Evolutionary conservation across 2,329 filamentous ascomycete genomes (phyloP).

Genomic region (Cercospora zeae-maydis): DNA sequence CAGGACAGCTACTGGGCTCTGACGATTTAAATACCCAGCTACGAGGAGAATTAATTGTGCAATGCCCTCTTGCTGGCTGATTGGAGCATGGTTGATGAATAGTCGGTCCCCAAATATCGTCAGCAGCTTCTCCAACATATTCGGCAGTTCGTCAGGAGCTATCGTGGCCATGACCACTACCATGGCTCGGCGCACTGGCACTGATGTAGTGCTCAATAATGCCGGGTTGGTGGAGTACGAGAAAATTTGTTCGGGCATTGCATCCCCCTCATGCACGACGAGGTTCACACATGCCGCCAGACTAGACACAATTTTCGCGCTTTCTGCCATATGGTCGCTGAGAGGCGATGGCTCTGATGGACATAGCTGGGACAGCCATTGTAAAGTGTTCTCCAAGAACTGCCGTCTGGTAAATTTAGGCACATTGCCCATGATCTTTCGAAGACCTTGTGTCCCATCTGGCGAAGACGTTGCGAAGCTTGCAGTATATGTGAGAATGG

Average conservation of each 20-base stretch:
- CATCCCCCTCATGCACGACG: constrained; percentile 19
- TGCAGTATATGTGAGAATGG: constrained; percentile 1
- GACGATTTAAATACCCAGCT: constrained; percentile 70
- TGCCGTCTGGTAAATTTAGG: constrained; percentile 40
- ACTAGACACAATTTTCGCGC: constrained; percentile 8
- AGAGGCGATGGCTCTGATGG: background rate
- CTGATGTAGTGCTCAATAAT: constrained; percentile 23
- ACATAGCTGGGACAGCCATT: constrained; percentile 26
- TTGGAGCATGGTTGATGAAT: constrained; percentile 79
- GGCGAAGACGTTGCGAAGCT: background rate
- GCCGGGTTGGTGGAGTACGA: constrained; percentile 27
- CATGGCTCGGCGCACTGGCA: constrained; percentile 28
- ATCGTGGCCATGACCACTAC: constrained; percentile 27
- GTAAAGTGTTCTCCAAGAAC: constrained; percentile 38
- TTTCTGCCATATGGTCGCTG: background rate
- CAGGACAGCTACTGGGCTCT: constrained; percentile 62
- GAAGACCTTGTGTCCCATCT: background rate
- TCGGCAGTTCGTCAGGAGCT: constrained; percentile 38
- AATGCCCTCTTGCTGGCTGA: constrained; percentile 85
- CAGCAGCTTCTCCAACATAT: constrained; percentile 66
- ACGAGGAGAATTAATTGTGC: constrained; percentile 73
- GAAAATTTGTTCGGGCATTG: constrained; percentile 22
- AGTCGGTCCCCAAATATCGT: constrained; percentile 77
- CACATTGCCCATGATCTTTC: constrained; percentile 6
- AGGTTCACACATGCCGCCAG: constrained; percentile 17